phyloP scores from a whole-genome alignment of 192 early-diverging fungal genomes.

The Glomus cerebriforme region DNA sequence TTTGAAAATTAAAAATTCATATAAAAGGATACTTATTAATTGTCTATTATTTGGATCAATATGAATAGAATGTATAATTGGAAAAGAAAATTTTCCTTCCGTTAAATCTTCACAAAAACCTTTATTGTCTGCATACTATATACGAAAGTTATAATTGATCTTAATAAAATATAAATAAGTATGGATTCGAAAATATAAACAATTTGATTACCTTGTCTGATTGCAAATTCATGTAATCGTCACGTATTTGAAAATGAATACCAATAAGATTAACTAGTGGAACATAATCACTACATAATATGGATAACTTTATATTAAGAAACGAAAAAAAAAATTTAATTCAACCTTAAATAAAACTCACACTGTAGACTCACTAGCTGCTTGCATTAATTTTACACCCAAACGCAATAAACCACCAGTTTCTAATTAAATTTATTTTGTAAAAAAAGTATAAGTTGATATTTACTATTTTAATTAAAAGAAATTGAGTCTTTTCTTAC shows the following conservation, averaged over 20 bases:
- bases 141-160: too few species aligned
- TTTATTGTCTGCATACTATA: slow-evolving; percentile 88
- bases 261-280: slow-evolving; percentile 86
- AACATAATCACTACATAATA: slow-evolving; percentile 67
- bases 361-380: slow-evolving; percentile 49
- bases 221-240: slow-evolving; percentile 95
- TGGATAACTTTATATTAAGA: not conserved
- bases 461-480: not conserved
- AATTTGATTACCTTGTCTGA: slow-evolving; percentile 65
- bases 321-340: too few species aligned
- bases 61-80: slow-evolving; percentile 86
- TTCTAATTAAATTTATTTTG: slow-evolving; percentile 53
- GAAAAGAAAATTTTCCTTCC: slow-evolving; percentile 99
- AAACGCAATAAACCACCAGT: slow-evolving; percentile 95
- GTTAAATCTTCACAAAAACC: slow-evolving; percentile 98
- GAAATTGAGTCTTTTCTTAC: slow-evolving; percentile 48
- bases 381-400: slow-evolving; percentile 94
- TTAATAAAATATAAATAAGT: too few species aligned
- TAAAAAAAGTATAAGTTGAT: not conserved
- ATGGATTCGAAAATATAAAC: too few species aligned
- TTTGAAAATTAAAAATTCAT: not conserved
- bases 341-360: slow-evolving; percentile 19
- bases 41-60: slow-evolving; percentile 60
- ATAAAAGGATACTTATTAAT: slow-evolving; percentile 64
- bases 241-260: slow-evolving; percentile 94